Evolutionary conservation across 306 rosid genomes (phyloP).

Genomic region (Senna tora): DNA sequence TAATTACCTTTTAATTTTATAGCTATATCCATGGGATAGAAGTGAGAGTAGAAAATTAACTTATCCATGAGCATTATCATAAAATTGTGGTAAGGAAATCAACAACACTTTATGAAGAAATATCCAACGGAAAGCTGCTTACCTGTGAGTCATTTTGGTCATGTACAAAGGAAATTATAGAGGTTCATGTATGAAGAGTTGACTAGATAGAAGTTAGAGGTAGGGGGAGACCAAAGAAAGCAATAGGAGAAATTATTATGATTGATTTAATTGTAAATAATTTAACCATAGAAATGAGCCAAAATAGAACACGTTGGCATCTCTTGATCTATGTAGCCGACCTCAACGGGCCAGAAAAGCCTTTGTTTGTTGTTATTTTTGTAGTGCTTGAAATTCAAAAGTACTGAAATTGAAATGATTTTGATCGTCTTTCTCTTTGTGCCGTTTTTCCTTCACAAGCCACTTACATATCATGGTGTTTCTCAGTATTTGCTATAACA

Average conservation of each 20-base stretch:
- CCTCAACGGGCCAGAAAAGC: too few relatives aligned
- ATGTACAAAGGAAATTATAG: too few relatives aligned
- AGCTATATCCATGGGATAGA: slow-evolving; percentile 4
- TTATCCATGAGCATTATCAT: background rate
- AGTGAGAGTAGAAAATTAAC: background rate
- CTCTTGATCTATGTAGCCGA: too few relatives aligned
- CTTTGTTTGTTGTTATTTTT: too few relatives aligned
- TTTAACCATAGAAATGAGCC: too few relatives aligned
- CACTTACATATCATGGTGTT: background rate
- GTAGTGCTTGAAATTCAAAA: background rate
- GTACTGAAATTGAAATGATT: background rate
- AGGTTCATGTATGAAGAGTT: too few relatives aligned
- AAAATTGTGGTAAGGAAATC: background rate
- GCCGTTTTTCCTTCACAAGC: background rate
- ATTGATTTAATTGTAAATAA: too few relatives aligned
- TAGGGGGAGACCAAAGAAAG: too few relatives aligned
- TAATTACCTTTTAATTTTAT: background rate
- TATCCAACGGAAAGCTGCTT: background rate
- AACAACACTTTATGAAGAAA: background rate
- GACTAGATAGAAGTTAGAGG: too few relatives aligned
- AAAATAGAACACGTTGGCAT: too few relatives aligned
- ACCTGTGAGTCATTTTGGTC: background rate
- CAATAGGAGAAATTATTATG: too few relatives aligned
- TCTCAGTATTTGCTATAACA: slow-evolving; percentile 7
- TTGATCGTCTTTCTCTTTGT: background rate